phyloP scores from a whole-genome alignment of 306 rosid species.

The Dryas octopetala region DNA sequence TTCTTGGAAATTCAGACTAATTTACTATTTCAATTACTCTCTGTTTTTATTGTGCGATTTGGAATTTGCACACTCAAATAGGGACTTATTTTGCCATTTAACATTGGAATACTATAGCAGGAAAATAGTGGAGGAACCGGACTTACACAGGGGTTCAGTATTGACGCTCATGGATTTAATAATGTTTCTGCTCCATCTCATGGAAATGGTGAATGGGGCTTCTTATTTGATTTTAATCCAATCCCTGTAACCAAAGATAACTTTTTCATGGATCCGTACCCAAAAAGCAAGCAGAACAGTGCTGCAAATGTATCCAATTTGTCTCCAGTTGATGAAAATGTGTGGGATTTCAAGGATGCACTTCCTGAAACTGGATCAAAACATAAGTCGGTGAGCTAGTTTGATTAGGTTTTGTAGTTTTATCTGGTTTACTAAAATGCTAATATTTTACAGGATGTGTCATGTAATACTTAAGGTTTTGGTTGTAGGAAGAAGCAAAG shows the following conservation, averaged over 20 bases:
- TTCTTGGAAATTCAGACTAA: conserved; percentile 6
- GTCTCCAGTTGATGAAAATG: conserved; percentile 25
- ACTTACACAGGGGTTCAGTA: conserved; percentile 26
- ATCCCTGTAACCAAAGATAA: conserved; percentile 30
- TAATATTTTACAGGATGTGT: conserved; percentile 15
- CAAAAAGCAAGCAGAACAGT: conserved; percentile 31
- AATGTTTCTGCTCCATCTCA: conserved; percentile 39
- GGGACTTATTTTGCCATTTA: background rate
- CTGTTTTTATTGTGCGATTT: background rate
- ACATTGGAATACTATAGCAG: conserved; percentile 2
- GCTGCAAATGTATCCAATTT: conserved; percentile 24
- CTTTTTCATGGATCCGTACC: conserved; percentile 23
- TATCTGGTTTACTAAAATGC: conserved; percentile 6
- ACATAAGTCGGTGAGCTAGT: conserved; percentile 48
- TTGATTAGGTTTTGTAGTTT: conserved; percentile 23
- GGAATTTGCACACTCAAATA: background rate
- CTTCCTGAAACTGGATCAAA: conserved; percentile 43
- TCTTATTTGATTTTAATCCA: conserved; percentile 52
- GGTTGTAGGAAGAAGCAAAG: conserved; percentile 49
- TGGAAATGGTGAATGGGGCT: conserved; percentile 42
- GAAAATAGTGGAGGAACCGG: conserved; percentile 26
- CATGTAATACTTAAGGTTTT: conserved; percentile 25
- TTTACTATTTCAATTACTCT: background rate
- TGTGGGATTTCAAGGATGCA: conserved; percentile 48
- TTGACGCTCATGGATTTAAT: conserved; percentile 30